A percentile compares a stretch with the other conserved stretches of the same genome.
phyloP scores from a whole-genome alignment of 179 eudicot genomes.

The Beta lomatogona region DNA sequence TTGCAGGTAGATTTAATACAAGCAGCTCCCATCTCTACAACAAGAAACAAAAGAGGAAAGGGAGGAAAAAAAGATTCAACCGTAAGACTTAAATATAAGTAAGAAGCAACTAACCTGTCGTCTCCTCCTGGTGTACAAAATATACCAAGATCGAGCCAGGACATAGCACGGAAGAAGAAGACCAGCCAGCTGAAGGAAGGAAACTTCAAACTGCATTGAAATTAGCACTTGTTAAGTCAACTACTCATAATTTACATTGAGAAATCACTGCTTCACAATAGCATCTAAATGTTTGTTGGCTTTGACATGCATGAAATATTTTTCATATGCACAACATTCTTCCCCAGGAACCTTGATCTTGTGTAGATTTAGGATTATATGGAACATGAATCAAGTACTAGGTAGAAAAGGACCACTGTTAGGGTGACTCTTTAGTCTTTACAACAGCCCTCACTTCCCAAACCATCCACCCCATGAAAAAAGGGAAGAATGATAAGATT shows the following conservation, averaged over 20 bases:
- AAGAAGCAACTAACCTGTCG: slow-evolving; percentile 52
- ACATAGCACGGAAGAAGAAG: slow-evolving; percentile 84
- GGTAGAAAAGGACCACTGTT: not conserved
- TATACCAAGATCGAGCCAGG: slow-evolving; percentile 63
- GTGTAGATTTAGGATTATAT: not conserved
- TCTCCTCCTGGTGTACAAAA: slow-evolving; percentile 61
- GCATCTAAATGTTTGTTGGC: not conserved
- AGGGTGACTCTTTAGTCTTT: not conserved
- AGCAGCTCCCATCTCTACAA: not conserved
- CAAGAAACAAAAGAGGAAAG: not conserved
- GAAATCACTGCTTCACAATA: not conserved
- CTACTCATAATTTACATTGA: not conserved
- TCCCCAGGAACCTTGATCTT: not conserved
- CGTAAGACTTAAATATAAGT: not conserved
- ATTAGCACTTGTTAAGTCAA: not conserved
- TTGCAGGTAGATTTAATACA: not conserved
- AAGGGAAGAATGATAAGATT: not conserved
- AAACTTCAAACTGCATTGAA: slow-evolving; percentile 62
- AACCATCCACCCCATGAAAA: not conserved
- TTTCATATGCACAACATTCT: not conserved
- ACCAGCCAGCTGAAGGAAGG: slow-evolving; percentile 75
- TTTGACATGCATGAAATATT: not conserved
- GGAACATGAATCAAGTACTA: too few species aligned
- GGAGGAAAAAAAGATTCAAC: not conserved
- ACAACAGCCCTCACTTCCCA: not conserved